Percentiles rank a stretch among this genome's conserved stretches.
These are phyloP conservation scores for Neonectria faginata DNA, from an alignment of 2,329 filamentous ascomycete species.

Conservation along the genomic window DNA sequence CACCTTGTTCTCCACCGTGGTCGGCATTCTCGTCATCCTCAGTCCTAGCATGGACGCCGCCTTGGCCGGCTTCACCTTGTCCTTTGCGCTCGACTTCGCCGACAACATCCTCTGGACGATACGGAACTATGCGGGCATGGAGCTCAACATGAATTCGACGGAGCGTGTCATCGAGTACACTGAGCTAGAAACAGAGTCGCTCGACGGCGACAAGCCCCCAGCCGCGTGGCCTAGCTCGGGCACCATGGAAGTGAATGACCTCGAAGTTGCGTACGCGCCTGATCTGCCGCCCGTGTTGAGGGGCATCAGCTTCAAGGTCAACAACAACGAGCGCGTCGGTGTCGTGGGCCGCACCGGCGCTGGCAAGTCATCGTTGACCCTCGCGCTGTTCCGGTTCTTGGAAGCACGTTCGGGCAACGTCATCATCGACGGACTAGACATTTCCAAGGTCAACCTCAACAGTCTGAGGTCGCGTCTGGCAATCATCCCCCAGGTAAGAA, in stretches of 20 bases:
- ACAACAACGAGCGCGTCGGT: constrained; percentile 77
- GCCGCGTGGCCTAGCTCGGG: constrained; percentile 83
- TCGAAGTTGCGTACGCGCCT: constrained; percentile 78
- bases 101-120: constrained; percentile 73
- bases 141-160: constrained; percentile 82
- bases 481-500: constrained; percentile 75
- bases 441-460: constrained; percentile 76
- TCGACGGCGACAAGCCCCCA: constrained; percentile 70
- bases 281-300: constrained; percentile 79
- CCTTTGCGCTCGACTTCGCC: constrained; percentile 79
- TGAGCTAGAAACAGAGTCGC: constrained; percentile 74
- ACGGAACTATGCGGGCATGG: constrained; percentile 75
- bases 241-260: constrained; percentile 76
- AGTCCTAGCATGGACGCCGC: constrained; percentile 73
- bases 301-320: constrained; percentile 74
- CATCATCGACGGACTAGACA: constrained; percentile 78
- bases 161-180: constrained; percentile 83
- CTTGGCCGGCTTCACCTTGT: constrained; percentile 80
- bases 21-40: constrained; percentile 73
- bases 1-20: constrained; percentile 73
- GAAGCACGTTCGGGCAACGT: constrained; percentile 75
- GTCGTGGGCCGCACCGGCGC: constrained; percentile 83
- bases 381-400: constrained; percentile 82
- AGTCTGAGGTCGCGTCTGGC: constrained; percentile 79
- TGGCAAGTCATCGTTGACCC: constrained; percentile 80